These are phyloP conservation scores for Mycosphaerelloides madeirae DNA, from an alignment of 2,329 filamentous ascomycete genomes.

Conservation along the genomic window DNA sequence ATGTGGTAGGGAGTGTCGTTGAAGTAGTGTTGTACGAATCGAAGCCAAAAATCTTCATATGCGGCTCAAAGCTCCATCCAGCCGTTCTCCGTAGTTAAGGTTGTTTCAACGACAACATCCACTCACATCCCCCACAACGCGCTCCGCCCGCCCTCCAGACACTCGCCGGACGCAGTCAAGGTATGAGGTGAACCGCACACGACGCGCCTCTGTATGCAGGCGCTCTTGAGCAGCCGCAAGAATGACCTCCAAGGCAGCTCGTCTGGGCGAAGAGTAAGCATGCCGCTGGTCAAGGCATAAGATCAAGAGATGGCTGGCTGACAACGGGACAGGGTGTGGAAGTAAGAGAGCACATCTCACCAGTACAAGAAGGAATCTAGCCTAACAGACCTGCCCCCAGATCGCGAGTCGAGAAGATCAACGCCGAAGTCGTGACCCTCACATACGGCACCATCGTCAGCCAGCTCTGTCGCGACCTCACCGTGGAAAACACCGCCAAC, in stretches of 20 bases:
- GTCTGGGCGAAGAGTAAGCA: slow-evolving; percentile 70
- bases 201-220: slow-evolving; percentile 16
- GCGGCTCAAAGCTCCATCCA: neutral
- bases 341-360: slow-evolving; percentile 56
- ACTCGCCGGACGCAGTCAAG: slow-evolving; percentile 1
- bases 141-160: too few species aligned
- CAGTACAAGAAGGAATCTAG: slow-evolving; percentile 10
- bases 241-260: slow-evolving; percentile 61
- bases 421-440: slow-evolving; percentile 92
- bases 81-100: too few species aligned
- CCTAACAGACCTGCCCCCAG: slow-evolving; percentile 44
- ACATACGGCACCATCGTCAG: slow-evolving; percentile 98
- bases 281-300: neutral
- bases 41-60: neutral
- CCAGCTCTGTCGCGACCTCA: slow-evolving; percentile 90
- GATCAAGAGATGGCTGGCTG: slow-evolving; percentile 22
- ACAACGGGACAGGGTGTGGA: slow-evolving; percentile 69
- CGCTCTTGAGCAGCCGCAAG: slow-evolving; percentile 12
- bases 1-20: too few species aligned
- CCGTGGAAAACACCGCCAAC: slow-evolving; percentile 25
- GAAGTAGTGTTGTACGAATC: too few species aligned
- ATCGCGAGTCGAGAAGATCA: slow-evolving; percentile 94
- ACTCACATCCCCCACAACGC: neutral
- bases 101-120: slow-evolving; percentile 2
- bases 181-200: slow-evolving; percentile 24